Evolutionary conservation across 2,329 filamentous ascomycete species (phyloP).

Genomic region (Microsporum audouinii): DNA sequence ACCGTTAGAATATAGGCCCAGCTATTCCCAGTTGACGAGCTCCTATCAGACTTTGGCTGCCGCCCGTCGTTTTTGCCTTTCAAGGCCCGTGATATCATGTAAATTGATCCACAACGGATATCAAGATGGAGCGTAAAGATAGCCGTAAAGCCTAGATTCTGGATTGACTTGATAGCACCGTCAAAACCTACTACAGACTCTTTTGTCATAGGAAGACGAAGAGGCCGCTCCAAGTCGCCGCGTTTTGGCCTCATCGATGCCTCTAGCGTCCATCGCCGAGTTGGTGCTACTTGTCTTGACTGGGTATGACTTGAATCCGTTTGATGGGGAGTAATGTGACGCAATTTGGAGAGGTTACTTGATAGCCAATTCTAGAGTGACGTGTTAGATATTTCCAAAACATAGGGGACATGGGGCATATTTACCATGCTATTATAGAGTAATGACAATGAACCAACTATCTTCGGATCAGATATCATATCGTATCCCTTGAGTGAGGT

Average conservation of each 20-base stretch:
- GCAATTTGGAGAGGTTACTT: constrained; percentile 66
- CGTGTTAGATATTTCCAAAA: not conserved
- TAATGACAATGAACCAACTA: constrained; percentile 70
- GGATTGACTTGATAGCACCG: constrained; percentile 69
- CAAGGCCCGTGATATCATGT: constrained; percentile 60
- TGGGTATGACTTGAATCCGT: constrained; percentile 46
- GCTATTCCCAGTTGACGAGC: constrained; percentile 52
- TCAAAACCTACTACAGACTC: constrained; percentile 85
- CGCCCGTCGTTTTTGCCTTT: constrained; percentile 39
- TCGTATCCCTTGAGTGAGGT: constrained; percentile 61
- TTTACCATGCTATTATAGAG: constrained; percentile 81
- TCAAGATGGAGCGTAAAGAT: constrained; percentile 82
- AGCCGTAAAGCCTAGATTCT: constrained; percentile 64
- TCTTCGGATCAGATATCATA: constrained; percentile 80
- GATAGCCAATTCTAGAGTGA: constrained; percentile 65
- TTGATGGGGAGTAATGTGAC: constrained; percentile 73
- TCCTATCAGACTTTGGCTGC: constrained; percentile 22
- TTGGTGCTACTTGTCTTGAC: constrained; percentile 40
- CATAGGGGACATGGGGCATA: not conserved
- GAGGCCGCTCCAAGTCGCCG: constrained; percentile 47
- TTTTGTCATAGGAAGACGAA: constrained; percentile 77
- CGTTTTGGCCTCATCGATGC: constrained; percentile 48
- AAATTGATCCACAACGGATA: constrained; percentile 71
- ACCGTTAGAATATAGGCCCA: constrained; percentile 35
- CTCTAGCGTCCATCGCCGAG: constrained; percentile 73